Evolutionary conservation across 805 yeast species (phyloP), one percentile per base, ranked within the genome.

Genomic region (Metschnikowia gruessii): DNA sequence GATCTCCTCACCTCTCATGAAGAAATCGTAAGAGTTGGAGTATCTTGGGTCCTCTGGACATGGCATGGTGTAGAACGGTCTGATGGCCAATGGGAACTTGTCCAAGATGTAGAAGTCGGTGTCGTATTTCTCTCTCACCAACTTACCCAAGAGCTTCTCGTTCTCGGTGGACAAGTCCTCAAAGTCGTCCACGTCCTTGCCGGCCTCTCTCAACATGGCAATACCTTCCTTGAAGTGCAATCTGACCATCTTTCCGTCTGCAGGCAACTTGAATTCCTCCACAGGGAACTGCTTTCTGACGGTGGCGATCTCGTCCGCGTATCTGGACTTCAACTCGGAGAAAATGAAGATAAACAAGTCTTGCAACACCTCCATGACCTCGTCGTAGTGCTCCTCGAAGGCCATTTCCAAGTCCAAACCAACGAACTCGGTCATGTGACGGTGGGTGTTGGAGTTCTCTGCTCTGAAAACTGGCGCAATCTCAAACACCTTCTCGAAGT

Each of bases 41-140:
- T 91, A 91, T 59, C 85, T 79, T 54, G 96, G 82, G 72, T 94
- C 91, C 62, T 82, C 85, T 16, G 98, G 79, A 67, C 90, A 97
- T 52, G 99, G 98, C 99, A 94, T 94, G 40, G 99, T 94, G 80
- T 94, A 94, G 81, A 94, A 94, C 48, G 99, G 99, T 77, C 99
- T 85, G 46, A 91, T 81, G 26, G 88, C 94, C 64, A 90, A 77
- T 61, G 99, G 99, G 87, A 94, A 94, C 71, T 94, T 94, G 79
- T 94, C 99, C 70, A 94, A 81, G 62, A 94, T 87, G 76, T 91
- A 94, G 79, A 94, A 94, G 74, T 94, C 99, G 45, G 99, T 94
- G 72, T 91, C 88, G 72, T 91, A 92, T 72, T 91, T 85, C 50
- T 90, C 97, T 65, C 91, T 83, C 34, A 94, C 94, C 52, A 94